These are phyloP conservation scores for Calonectria multiphialidica DNA, from an alignment of 2,329 filamentous ascomycete species.

Conservation along the genomic window DNA sequence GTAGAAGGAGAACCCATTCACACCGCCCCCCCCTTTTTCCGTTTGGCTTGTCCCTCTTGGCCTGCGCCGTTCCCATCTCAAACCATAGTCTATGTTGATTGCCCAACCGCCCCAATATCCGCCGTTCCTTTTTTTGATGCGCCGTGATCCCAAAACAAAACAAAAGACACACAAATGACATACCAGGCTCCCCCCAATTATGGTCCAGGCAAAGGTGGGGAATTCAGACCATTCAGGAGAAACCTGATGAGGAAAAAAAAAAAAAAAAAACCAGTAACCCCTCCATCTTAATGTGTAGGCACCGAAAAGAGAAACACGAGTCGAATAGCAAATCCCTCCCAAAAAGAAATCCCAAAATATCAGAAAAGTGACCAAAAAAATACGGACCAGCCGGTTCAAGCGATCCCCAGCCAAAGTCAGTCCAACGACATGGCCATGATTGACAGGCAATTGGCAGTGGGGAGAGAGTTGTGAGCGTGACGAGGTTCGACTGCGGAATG, in stretches of 20 bases:
- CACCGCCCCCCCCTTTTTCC: slow-evolving; percentile 14
- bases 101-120: slow-evolving; percentile 32
- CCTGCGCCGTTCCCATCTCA: slow-evolving; percentile 27
- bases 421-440: background rate
- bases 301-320: slow-evolving; percentile 11
- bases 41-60: slow-evolving; percentile 30
- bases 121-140: slow-evolving; percentile 34
- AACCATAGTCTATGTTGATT: slow-evolving; percentile 41
- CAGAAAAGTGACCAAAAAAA: slow-evolving; percentile 13
- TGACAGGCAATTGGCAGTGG: background rate
- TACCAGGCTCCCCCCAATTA: slow-evolving; percentile 31
- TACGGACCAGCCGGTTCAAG: slow-evolving; percentile 1
- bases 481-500: slow-evolving; percentile 7
- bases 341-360: slow-evolving; percentile 10
- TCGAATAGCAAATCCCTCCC: slow-evolving; percentile 14
- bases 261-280: slow-evolving; percentile 3
- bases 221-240: background rate
- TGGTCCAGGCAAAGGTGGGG: slow-evolving; percentile 16
- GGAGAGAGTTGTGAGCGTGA: slow-evolving; percentile 1
- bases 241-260: background rate
- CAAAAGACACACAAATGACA: slow-evolving; percentile 25
- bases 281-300: slow-evolving; percentile 1
- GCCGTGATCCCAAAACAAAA: slow-evolving; percentile 35
- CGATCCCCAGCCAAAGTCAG: background rate
- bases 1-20: background rate